phyloP scores from a whole-genome alignment of 2,329 filamentous ascomycete species.

The Alternaria triticimaculans region DNA sequence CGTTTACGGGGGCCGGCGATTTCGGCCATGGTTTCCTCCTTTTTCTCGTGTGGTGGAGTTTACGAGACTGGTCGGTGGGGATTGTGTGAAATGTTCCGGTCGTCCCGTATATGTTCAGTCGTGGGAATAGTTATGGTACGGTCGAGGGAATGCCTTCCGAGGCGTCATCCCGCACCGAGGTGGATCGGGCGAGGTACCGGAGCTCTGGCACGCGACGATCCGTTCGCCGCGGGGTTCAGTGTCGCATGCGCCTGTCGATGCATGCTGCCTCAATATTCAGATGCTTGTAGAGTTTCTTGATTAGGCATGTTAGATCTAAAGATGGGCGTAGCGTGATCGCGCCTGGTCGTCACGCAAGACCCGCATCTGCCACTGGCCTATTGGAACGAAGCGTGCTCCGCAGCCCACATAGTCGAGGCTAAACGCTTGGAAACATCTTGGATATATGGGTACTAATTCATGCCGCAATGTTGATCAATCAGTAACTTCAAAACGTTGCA shows the following conservation, averaged over 20 bases:
- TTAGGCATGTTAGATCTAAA: not conserved
- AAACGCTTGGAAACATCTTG: not conserved
- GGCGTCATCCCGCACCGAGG: conserved; percentile 5
- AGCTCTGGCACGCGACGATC: not conserved
- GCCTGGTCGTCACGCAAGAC: conserved; percentile 1
- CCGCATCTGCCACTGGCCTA: conserved; percentile 3
- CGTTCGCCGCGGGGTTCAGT: not conserved
- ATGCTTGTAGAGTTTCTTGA: not conserved
- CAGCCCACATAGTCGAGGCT: not conserved
- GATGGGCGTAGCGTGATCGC: not conserved
- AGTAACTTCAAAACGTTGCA: not conserved
- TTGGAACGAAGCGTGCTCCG: conserved; percentile 3
- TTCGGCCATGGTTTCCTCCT: not conserved
- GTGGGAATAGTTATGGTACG: not conserved
- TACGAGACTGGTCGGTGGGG: not conserved
- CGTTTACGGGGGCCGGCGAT: conserved; percentile 20
- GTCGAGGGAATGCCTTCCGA: not conserved
- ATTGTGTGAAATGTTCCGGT: not conserved
- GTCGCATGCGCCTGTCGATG: not conserved
- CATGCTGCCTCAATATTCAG: not conserved
- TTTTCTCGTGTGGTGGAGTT: not conserved
- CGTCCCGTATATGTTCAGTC: not conserved
- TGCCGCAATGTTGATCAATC: not conserved
- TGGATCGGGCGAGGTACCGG: not conserved
- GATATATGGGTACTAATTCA: not conserved